Percentiles rank a stretch among this genome's conserved stretches.
These are phyloP conservation scores for Penicillium sclerotigenum DNA, from an alignment of 2,329 filamentous ascomycete genomes.

Conservation along the genomic window DNA sequence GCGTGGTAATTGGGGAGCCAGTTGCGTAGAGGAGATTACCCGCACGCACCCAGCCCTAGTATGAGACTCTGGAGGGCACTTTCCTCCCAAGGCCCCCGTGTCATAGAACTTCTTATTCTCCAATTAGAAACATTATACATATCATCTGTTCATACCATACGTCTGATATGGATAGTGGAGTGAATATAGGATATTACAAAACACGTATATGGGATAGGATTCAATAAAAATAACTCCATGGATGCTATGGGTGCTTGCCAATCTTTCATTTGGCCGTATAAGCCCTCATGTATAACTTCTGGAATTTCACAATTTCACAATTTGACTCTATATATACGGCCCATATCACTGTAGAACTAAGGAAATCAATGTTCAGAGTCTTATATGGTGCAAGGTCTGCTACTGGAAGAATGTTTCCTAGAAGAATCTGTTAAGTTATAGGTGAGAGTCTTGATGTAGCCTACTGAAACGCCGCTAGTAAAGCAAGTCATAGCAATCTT, in stretches of 20 bases:
- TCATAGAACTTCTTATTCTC: neutral
- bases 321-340: too few relatives aligned
- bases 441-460: neutral
- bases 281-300: neutral
- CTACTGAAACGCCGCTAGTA: neutral
- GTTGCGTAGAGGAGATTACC: fast-evolving
- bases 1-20: neutral
- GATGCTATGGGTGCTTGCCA: neutral
- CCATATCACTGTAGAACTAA: neutral
- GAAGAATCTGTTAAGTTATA: neutral
- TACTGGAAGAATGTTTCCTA: neutral
- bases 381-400: neutral
- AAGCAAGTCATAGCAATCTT: neutral
- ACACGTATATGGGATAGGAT: too few relatives aligned
- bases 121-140: neutral
- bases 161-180: neutral
- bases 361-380: neutral
- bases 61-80: neutral
- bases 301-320: too few relatives aligned
- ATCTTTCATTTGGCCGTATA: neutral
- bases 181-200: neutral
- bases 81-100: neutral
- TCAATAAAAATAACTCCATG: neutral
- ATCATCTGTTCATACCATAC: neutral
- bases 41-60: neutral